Conservation (phyloP, 108 stramenopile species). For the Nitzschia palea region DNA sequence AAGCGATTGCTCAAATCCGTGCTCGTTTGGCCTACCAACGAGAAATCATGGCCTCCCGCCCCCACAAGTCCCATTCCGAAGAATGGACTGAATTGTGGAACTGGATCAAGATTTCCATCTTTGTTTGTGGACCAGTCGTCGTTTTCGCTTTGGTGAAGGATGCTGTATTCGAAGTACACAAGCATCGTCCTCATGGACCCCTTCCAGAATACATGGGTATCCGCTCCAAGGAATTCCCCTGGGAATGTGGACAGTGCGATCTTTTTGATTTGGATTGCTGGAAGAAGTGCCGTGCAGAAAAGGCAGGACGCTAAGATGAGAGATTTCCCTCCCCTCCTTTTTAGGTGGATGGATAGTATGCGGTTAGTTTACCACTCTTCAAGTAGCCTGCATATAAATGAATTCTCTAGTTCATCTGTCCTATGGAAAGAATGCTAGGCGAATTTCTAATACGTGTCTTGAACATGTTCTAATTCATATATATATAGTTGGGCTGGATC, state of each 20-base stretch:
- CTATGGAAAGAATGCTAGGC: no score
- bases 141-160: slow-evolving; percentile 63
- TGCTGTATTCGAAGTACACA: slow-evolving; percentile 62
- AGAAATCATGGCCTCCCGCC: slow-evolving; percentile 58
- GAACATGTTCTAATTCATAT: no score
- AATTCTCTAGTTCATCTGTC: no score
- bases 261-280: slow-evolving; percentile 90
- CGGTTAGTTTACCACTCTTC: no score
- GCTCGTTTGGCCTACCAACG: slow-evolving; percentile 81
- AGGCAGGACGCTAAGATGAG: slow-evolving; percentile 32
- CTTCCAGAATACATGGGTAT: slow-evolving; percentile 90
- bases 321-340: no score
- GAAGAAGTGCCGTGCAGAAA: slow-evolving; percentile 92
- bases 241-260: slow-evolving; percentile 91
- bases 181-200: slow-evolving; percentile 60
- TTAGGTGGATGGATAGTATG: no score
- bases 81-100: slow-evolving; percentile 81
- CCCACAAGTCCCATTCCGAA: slow-evolving; percentile 53
- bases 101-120: slow-evolving; percentile 82
- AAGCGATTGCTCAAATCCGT: slow-evolving; percentile 75
- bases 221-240: slow-evolving; percentile 93
- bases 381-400: no score
- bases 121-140: slow-evolving; percentile 66
- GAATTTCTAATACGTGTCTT: no score
- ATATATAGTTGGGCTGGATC: no score